Percentiles rank a stretch among this genome's conserved stretches.
These are phyloP conservation scores for Ophiostoma triangulosporum DNA, from an alignment of 2,329 filamentous ascomycete species.

Conservation along the genomic window DNA sequence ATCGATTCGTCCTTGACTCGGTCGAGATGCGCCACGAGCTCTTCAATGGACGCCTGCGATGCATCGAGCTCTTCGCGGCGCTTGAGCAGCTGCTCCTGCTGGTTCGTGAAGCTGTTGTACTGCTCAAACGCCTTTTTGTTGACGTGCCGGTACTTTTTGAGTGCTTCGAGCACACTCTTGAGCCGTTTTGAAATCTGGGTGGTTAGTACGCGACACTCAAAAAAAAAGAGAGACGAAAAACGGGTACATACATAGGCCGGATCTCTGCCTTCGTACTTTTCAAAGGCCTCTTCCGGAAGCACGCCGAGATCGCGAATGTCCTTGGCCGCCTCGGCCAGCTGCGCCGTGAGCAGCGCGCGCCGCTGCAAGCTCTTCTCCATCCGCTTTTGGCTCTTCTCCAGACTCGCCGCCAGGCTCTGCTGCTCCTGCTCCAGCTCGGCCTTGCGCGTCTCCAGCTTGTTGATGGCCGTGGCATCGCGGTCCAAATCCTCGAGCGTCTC, in stretches of 20 bases:
- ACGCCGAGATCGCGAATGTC: slow-evolving; percentile 90
- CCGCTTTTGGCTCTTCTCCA: slow-evolving; percentile 74
- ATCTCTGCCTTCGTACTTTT: slow-evolving; percentile 75
- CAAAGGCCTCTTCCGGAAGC: slow-evolving; percentile 84
- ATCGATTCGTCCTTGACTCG: slow-evolving; percentile 96
- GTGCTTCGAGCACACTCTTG: slow-evolving; percentile 78
- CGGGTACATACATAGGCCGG: slow-evolving; percentile 53
- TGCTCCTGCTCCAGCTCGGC: slow-evolving; percentile 56
- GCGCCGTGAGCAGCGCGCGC: slow-evolving; percentile 64
- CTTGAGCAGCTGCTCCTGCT: slow-evolving; percentile 74
- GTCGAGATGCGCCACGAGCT: slow-evolving; percentile 83
- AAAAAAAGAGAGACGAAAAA: neutral
- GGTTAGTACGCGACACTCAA: neutral
- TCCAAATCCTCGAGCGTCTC: slow-evolving; percentile 65
- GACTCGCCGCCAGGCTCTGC: slow-evolving; percentile 60
- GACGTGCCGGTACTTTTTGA: slow-evolving; percentile 95
- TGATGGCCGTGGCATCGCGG: slow-evolving; percentile 33
- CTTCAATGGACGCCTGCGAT: slow-evolving; percentile 76
- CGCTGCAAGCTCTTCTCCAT: slow-evolving; percentile 89
- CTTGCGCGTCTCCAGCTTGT: slow-evolving; percentile 41
- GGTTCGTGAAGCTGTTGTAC: slow-evolving; percentile 91
- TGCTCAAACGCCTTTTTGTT: slow-evolving; percentile 99
- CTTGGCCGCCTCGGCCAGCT: slow-evolving; percentile 67
- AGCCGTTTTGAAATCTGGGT: slow-evolving; percentile 49
- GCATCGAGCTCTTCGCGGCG: slow-evolving; percentile 77